A percentile compares a stretch with the other conserved stretches of the same genome.
phyloP scores from a whole-genome alignment of 164 flowering plant genomes.

The Tetrastigma voinierianum region DNA sequence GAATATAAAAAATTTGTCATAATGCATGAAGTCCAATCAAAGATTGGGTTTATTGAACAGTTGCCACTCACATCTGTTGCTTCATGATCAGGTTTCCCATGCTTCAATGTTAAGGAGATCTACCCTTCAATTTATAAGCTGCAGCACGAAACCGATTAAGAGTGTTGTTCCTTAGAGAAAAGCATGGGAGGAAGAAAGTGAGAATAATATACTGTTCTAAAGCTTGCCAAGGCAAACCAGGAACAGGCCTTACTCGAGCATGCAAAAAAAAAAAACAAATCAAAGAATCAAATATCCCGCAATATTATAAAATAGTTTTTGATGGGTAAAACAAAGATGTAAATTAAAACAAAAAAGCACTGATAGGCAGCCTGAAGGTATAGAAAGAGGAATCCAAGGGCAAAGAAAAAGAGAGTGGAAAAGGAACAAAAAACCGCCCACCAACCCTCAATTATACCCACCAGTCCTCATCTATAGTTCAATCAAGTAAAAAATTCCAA shows the following conservation, averaged over 20 bases:
- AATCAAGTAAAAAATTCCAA: too few species aligned
- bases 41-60: background rate
- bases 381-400: too few species aligned
- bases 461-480: too few species aligned
- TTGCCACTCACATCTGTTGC: conserved; percentile 65
- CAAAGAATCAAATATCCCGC: too few species aligned
- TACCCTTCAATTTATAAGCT: conserved; percentile 84
- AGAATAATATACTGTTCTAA: conserved; percentile 63
- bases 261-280: conserved; percentile 25
- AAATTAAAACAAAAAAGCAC: too few species aligned
- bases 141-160: conserved; percentile 15
- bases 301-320: too few species aligned
- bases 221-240: conserved; percentile 82
- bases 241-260: conserved; percentile 93
- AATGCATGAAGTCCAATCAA: background rate
- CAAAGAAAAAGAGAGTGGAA: too few species aligned
- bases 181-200: background rate
- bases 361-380: too few species aligned
- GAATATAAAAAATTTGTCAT: background rate
- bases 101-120: conserved; percentile 78
- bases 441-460: too few species aligned
- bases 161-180: background rate
- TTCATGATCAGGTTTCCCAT: conserved; percentile 96
- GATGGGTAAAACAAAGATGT: too few species aligned
- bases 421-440: too few species aligned